phyloP scores from a whole-genome alignment of 2,329 filamentous ascomycete species.

The Ophiocordyceps camponoti-floridani region DNA sequence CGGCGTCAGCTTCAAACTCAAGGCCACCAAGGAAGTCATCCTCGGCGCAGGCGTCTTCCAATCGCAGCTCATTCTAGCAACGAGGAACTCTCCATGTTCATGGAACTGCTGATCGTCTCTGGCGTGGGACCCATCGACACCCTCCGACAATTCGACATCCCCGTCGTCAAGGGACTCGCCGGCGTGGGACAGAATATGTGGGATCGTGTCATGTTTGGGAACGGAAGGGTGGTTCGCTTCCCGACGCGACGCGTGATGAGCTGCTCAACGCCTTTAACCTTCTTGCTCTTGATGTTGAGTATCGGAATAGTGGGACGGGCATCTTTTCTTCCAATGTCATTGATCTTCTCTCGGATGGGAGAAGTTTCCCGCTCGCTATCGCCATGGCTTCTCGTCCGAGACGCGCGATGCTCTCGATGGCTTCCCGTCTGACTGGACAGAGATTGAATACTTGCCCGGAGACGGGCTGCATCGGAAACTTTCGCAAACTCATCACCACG shows the following conservation, averaged over 20 bases:
- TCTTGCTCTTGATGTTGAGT: neutral
- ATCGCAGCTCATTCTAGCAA: too few relatives aligned
- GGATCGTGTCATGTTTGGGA: slow-evolving; percentile 20
- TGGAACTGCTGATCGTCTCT: slow-evolving; percentile 31
- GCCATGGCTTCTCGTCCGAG: neutral
- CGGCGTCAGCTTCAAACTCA: neutral
- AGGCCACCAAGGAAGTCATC: slow-evolving; percentile 22
- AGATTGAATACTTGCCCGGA: neutral
- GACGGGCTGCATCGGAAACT: neutral
- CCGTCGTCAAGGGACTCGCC: slow-evolving; percentile 25
- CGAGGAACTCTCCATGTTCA: too few relatives aligned
- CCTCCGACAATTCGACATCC: slow-evolving; percentile 24
- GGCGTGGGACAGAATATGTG: slow-evolving; percentile 41
- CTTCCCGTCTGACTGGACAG: neutral
- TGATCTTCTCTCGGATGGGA: neutral
- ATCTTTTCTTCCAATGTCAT: neutral
- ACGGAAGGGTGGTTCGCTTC: neutral
- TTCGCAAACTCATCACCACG: neutral
- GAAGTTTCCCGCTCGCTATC: neutral
- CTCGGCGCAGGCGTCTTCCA: slow-evolving; percentile 30
- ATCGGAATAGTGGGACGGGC: neutral
- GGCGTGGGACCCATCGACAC: slow-evolving; percentile 26
- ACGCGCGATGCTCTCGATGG: neutral
- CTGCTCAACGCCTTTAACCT: neutral
- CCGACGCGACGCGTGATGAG: neutral